Conservation (phyloP, 2,329 filamentous ascomycete species). For the Teratosphaeria zuluensis region DNA sequence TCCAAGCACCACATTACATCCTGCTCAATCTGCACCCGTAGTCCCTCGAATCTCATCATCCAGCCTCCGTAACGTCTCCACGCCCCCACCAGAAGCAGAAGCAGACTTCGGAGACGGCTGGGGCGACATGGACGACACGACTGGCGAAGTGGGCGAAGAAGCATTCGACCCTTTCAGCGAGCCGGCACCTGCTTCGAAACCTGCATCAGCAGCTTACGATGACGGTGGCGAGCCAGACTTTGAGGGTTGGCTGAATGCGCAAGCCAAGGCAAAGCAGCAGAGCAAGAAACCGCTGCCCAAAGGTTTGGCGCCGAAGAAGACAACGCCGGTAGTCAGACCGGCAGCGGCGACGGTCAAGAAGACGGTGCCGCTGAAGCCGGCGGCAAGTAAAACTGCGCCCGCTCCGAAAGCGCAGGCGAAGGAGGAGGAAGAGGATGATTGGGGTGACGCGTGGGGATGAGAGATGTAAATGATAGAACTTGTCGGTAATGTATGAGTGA, state of each 20-base stretch:
- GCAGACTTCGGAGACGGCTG: slow-evolving; percentile 57
- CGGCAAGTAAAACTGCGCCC: slow-evolving; percentile 4
- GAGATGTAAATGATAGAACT: not conserved
- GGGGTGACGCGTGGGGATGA: slow-evolving; percentile 29
- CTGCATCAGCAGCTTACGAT: slow-evolving; percentile 49
- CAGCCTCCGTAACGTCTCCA: slow-evolving; percentile 11
- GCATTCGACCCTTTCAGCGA: slow-evolving; percentile 39
- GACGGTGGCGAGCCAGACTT: slow-evolving; percentile 90
- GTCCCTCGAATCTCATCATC: slow-evolving; percentile 22
- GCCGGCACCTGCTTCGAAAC: slow-evolving; percentile 14
- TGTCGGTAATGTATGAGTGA: not conserved
- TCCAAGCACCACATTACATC: slow-evolving; percentile 16
- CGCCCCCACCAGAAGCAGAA: slow-evolving; percentile 22
- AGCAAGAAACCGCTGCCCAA: slow-evolving; percentile 66
- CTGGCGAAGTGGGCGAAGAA: slow-evolving; percentile 42
- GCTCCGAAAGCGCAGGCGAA: slow-evolving; percentile 12
- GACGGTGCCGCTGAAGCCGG: slow-evolving; percentile 3
- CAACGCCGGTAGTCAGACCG: slow-evolving; percentile 21
- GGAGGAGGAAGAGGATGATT: slow-evolving; percentile 32
- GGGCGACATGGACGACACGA: slow-evolving; percentile 47
- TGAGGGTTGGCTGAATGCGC: slow-evolving; percentile 85
- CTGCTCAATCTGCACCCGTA: slow-evolving; percentile 17
- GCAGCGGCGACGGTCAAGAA: slow-evolving; percentile 20
- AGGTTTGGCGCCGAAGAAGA: slow-evolving; percentile 57
- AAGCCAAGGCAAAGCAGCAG: slow-evolving; percentile 62